phyloP scores from a whole-genome alignment of 768 basidiomycete genomes.

The Xerocomus potaroensis region DNA sequence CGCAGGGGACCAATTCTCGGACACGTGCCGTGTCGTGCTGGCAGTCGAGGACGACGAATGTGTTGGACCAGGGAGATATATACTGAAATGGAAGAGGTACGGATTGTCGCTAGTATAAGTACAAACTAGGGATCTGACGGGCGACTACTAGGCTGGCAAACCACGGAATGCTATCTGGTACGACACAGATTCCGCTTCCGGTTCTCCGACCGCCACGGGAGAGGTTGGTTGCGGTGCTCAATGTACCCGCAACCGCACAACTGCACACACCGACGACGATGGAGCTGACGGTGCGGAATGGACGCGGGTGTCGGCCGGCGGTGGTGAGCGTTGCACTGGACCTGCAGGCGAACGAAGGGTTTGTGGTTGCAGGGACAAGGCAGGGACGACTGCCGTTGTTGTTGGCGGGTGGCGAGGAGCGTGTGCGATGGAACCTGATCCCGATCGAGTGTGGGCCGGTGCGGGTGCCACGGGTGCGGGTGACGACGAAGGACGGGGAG shows the following conservation, averaged over 20 bases:
- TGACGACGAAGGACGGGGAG: constrained; percentile 48
- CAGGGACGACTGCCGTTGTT: constrained; percentile 64
- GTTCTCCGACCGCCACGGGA: constrained; percentile 56
- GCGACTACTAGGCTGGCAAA: constrained; percentile 42
- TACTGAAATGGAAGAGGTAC: constrained; percentile 64
- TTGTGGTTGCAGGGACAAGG: constrained; percentile 76
- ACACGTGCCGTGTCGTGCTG: constrained; percentile 50
- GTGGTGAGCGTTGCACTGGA: constrained; percentile 73
- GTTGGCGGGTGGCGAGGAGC: constrained; percentile 68
- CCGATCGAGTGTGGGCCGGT: constrained; percentile 73
- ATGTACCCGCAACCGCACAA: constrained; percentile 55
- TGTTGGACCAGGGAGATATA: constrained; percentile 54
- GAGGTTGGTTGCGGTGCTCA: constrained; percentile 60
- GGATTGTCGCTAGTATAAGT: neutral
- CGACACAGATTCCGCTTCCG: constrained; percentile 57
- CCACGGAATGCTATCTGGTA: constrained; percentile 42
- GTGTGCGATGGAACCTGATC: constrained; percentile 61
- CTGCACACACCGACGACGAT: constrained; percentile 61
- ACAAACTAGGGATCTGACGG: neutral
- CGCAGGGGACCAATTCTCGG: constrained; percentile 60
- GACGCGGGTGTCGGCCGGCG: constrained; percentile 58
- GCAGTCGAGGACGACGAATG: constrained; percentile 41
- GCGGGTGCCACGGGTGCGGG: constrained; percentile 56
- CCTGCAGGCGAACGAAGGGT: constrained; percentile 60
- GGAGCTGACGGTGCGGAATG: constrained; percentile 59